These are phyloP conservation scores for Mycosphaerelloides madeirae DNA, from an alignment of 2,329 filamentous ascomycete genomes.

Conservation along the genomic window DNA sequence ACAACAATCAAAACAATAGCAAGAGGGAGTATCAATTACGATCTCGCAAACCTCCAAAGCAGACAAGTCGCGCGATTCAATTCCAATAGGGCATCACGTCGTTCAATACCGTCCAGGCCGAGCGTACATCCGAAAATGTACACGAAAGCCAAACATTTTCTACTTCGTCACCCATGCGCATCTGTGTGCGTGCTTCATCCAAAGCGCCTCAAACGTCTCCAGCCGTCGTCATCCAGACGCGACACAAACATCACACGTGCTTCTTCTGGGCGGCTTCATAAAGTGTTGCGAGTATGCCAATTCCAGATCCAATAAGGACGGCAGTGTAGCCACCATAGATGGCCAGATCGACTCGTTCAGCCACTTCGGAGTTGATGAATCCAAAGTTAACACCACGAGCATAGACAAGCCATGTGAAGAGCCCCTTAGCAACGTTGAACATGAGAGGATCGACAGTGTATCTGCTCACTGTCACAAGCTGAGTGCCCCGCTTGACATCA, in stretches of 20 bases:
- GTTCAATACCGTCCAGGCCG: no score
- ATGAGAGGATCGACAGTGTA: constrained; percentile 76
- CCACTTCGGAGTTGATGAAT: constrained; percentile 55
- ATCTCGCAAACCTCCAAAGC: no score
- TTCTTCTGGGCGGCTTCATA: constrained; percentile 70
- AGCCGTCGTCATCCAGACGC: not conserved
- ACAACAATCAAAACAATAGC: no score
- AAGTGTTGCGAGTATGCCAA: constrained; percentile 64
- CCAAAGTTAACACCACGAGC: constrained; percentile 61
- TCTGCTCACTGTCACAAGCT: constrained; percentile 38
- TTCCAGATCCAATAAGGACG: constrained; percentile 61
- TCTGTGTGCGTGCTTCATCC: no score
- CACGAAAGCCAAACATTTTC: no score
- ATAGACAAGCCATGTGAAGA: constrained; percentile 78
- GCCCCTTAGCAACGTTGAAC: constrained; percentile 83
- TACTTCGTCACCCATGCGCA: no score
- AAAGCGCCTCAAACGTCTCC: no score
- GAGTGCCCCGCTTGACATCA: constrained; percentile 41
- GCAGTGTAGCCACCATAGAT: constrained; percentile 69
- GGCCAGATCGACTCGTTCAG: constrained; percentile 59
- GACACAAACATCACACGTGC: constrained; percentile 2
- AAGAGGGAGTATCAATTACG: no score
- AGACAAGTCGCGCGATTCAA: no score
- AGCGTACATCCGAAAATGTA: no score
- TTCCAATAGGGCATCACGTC: no score